These are phyloP conservation scores for Microthlaspi erraticum DNA, from an alignment of 345 rosid species.

Conservation along the genomic window DNA sequence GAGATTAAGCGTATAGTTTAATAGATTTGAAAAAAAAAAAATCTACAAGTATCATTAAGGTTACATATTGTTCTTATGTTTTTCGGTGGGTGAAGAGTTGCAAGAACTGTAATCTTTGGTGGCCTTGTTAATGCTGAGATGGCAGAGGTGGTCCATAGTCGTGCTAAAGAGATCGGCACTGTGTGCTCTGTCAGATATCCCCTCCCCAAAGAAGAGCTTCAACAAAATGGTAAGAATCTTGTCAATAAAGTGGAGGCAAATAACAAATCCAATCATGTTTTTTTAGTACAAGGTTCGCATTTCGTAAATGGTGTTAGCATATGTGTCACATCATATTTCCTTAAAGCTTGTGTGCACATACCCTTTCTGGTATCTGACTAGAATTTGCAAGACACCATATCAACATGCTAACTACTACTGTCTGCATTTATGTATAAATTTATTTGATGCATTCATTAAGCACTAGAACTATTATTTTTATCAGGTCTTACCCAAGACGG, in stretches of 20 bases:
- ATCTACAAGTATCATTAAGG: not conserved
- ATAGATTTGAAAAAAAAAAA: conserved; percentile 3
- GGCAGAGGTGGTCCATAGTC: conserved; percentile 72
- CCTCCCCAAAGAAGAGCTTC: conserved; percentile 72
- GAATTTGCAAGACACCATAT: not conserved
- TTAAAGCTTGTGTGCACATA: conserved; percentile 12
- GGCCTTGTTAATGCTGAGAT: conserved; percentile 70
- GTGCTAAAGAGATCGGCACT: conserved; percentile 67
- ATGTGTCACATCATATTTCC: not conserved
- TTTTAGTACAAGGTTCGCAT: not conserved
- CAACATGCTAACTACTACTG: conserved; percentile 1
- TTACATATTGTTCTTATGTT: not conserved
- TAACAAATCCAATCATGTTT: not conserved
- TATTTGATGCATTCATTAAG: conserved; percentile 17
- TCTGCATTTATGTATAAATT: not conserved
- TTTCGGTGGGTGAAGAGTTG: conserved; percentile 60
- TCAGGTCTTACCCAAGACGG: conserved; percentile 93
- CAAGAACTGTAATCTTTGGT: conserved; percentile 90
- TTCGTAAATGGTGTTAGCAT: not conserved
- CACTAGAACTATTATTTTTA: conserved; percentile 9
- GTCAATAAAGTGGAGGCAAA: not conserved
- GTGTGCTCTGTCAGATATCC: conserved; percentile 87
- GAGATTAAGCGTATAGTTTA: not conserved
- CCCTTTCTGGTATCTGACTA: conserved; percentile 14
- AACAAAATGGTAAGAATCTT: conserved; percentile 64